A percentile compares a stretch with the other conserved stretches of the same genome.
phyloP scores from a whole-genome alignment of 208 protist genomes.

The Balamuthia mandrillaris region DNA sequence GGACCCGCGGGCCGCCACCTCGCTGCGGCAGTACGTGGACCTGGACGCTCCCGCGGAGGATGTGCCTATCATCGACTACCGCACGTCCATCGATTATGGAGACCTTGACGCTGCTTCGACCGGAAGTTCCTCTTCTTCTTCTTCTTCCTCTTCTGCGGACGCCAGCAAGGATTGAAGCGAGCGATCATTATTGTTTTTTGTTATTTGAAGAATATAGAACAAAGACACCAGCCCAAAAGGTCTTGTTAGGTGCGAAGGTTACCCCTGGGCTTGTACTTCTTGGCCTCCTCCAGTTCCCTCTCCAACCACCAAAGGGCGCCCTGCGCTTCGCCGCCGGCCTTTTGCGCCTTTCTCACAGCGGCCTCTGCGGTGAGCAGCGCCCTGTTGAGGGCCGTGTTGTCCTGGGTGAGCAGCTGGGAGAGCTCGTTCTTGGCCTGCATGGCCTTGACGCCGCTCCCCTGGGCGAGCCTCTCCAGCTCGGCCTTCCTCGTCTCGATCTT shows the following conservation, averaged over 20 bases:
- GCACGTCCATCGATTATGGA: too few relatives aligned
- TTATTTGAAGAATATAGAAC: too few relatives aligned
- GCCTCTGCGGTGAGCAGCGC: slow-evolving; percentile 46
- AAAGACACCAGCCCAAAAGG: too few relatives aligned
- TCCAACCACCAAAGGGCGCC: slow-evolving; percentile 8
- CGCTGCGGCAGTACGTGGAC: too few relatives aligned
- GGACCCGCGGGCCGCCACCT: too few relatives aligned
- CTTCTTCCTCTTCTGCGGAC: too few relatives aligned
- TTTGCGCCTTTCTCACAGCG: slow-evolving; percentile 49
- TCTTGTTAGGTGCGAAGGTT: neutral
- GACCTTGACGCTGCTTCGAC: too few relatives aligned
- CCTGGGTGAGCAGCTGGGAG: slow-evolving; percentile 34
- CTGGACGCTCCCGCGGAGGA: too few relatives aligned
- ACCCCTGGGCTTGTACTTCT: slow-evolving; percentile 26
- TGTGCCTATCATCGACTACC: too few relatives aligned
- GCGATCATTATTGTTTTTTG: too few relatives aligned
- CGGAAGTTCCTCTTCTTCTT: too few relatives aligned
- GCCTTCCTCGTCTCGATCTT: slow-evolving; percentile 51
- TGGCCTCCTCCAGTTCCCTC: neutral
- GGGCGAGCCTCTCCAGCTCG: neutral
- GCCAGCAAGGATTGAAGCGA: too few relatives aligned
- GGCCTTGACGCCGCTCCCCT: slow-evolving; percentile 13
- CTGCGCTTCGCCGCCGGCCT: neutral
- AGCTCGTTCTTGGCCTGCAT: slow-evolving; percentile 37
- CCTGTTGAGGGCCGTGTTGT: slow-evolving; percentile 45